A percentile compares a stretch with the other conserved stretches of the same genome.
phyloP scores from a whole-genome alignment of 2,329 filamentous ascomycete species.

The Zymoseptoria tritici region DNA sequence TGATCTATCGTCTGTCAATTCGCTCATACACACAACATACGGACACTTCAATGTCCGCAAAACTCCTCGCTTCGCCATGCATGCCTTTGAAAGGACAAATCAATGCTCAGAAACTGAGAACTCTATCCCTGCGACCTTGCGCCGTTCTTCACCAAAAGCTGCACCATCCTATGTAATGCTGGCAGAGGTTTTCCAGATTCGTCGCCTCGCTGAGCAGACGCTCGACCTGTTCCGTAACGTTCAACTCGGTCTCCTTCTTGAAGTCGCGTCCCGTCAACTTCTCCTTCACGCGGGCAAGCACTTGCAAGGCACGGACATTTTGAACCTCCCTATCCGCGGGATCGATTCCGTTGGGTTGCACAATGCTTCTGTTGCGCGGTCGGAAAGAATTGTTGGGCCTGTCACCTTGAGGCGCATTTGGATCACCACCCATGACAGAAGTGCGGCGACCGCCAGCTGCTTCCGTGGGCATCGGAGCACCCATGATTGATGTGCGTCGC shows the following conservation, averaged over 20 bases:
- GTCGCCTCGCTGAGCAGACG: constrained; percentile 92
- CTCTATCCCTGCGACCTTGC: background rate
- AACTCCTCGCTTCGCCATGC: background rate
- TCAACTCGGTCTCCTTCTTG: constrained; percentile 74
- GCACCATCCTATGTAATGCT: constrained; percentile 99
- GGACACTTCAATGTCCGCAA: background rate
- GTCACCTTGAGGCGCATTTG: constrained; percentile 15
- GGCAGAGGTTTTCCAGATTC: constrained; percentile 92
- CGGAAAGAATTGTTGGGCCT: constrained; percentile 25
- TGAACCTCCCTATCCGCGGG: constrained; percentile 62
- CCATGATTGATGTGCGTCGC: constrained; percentile 53
- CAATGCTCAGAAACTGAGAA: background rate
- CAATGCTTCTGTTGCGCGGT: constrained; percentile 23
- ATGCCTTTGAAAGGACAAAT: background rate
- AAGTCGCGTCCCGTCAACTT: constrained; percentile 95
- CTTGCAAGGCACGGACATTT: constrained; percentile 87
- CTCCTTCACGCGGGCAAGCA: constrained; percentile 84
- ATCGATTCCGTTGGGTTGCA: constrained; percentile 31
- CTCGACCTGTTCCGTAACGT: constrained; percentile 81
- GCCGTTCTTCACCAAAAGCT: constrained; percentile 70
- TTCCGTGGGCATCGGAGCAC: constrained; percentile 30
- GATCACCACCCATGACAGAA: constrained; percentile 27
- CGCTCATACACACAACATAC: background rate
- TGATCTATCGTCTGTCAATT: background rate
- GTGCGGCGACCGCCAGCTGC: constrained; percentile 22